Conservation (phyloP, 1,284 basidiomycete species). For the Ceratobasidium sp. region DNA sequence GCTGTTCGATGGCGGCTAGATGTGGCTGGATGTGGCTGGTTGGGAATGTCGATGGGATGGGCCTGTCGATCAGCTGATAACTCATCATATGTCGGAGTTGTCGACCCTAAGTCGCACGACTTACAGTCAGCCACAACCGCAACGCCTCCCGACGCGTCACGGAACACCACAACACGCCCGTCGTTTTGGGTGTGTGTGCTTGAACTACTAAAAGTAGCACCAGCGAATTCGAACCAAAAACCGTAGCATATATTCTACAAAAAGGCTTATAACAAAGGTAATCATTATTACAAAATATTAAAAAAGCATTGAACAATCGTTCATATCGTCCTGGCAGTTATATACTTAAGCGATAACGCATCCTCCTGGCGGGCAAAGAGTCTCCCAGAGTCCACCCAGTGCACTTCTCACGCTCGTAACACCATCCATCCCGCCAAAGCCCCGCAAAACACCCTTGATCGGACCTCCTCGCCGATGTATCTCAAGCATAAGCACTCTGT, state of each 20-base stretch:
- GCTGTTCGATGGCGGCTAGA: too few relatives aligned
- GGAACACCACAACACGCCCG: too few relatives aligned
- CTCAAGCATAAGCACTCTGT: conserved; percentile 71
- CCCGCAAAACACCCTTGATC: conserved; percentile 59
- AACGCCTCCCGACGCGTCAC: too few relatives aligned
- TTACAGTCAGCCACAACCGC: too few relatives aligned
- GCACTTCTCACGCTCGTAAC: conserved; percentile 7
- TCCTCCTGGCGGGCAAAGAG: conserved; percentile 25
- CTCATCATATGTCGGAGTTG: too few relatives aligned
- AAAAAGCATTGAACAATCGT: not conserved
- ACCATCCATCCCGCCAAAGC: conserved; percentile 33
- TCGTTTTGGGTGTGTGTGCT: too few relatives aligned
- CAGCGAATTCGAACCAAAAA: not conserved
- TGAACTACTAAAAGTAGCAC: not conserved
- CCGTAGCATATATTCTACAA: conserved; percentile 6
- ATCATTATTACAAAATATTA: not conserved
- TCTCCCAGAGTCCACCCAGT: conserved; percentile 23
- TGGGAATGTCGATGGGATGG: too few relatives aligned
- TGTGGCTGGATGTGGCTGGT: too few relatives aligned
- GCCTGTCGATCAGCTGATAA: too few relatives aligned
- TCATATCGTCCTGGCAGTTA: conserved; percentile 5
- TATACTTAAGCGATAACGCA: conserved; percentile 29
- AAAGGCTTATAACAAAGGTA: conserved; percentile 18
- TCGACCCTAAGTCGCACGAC: too few relatives aligned
- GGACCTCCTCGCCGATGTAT: conserved; percentile 74